Conservation (phyloP, 257 asterid species). For the Petunia axillaris region DNA sequence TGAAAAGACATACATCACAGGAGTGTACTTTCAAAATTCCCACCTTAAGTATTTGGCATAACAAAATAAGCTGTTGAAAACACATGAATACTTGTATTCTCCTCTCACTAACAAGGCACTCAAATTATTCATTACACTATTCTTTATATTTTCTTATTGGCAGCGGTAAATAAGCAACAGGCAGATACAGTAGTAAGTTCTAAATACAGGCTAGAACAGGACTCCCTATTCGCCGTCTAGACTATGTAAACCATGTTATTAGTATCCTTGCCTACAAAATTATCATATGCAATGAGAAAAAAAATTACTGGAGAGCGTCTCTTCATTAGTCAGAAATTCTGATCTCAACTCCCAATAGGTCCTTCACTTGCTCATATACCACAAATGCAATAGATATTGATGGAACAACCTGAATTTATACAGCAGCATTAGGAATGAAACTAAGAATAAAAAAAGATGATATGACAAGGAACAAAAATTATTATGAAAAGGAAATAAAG, state of each 20-base stretch:
- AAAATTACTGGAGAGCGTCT: constrained; percentile 31
- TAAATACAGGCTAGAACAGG: constrained; percentile 27
- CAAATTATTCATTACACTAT: constrained; percentile 23
- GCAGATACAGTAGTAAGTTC: constrained; percentile 31
- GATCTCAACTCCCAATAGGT: constrained; percentile 77
- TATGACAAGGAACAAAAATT: background rate
- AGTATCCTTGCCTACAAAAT: constrained; percentile 53
- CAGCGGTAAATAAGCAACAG: constrained; percentile 25
- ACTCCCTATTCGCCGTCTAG: constrained; percentile 23
- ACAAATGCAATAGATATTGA: constrained; percentile 93
- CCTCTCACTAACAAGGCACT: constrained; percentile 24
- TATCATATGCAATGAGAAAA: constrained; percentile 35
- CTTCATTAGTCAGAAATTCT: constrained; percentile 76
- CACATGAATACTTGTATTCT: constrained; percentile 13
- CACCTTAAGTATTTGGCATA: background rate
- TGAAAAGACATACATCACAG: background rate
- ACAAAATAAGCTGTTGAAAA: background rate
- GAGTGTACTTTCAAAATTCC: background rate
- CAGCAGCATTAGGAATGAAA: background rate
- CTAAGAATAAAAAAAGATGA: constrained; percentile 6
- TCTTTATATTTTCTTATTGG: constrained; percentile 22
- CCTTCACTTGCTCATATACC: constrained; percentile 92
- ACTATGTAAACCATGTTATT: constrained; percentile 21
- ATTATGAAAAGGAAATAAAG: background rate
- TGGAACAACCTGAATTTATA: constrained; percentile 74